These are phyloP conservation scores for Fonsecaea pugnacius DNA, from an alignment of 2,329 filamentous ascomycete species.

Conservation along the genomic window DNA sequence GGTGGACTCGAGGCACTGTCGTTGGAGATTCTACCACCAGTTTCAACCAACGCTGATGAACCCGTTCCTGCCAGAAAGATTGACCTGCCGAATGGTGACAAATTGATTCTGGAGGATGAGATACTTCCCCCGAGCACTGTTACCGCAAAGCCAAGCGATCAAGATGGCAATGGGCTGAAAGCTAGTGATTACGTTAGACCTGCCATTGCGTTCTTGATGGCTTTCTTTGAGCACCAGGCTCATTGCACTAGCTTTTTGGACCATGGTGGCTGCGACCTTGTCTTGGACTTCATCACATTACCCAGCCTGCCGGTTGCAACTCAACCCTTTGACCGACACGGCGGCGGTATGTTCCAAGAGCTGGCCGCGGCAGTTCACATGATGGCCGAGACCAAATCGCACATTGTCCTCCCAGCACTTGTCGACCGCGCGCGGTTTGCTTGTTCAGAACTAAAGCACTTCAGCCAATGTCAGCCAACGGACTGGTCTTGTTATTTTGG, in stretches of 20 bases:
- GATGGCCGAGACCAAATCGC: constrained; percentile 78
- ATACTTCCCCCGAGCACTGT: constrained; percentile 24
- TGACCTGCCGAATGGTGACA: constrained; percentile 45
- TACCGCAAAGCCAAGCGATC: constrained; percentile 42
- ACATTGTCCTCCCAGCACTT: constrained; percentile 80
- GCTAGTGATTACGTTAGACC: constrained; percentile 75
- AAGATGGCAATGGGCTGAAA: constrained; percentile 56
- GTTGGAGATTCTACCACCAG: constrained; percentile 30
- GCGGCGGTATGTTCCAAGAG: constrained; percentile 65
- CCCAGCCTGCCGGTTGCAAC: constrained; percentile 68
- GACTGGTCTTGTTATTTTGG: constrained; percentile 67
- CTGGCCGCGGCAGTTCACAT: constrained; percentile 75
- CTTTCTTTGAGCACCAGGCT: constrained; percentile 74
- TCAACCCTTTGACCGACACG: constrained; percentile 49
- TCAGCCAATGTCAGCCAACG: constrained; percentile 57
- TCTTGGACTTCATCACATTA: constrained; percentile 82
- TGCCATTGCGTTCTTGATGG: constrained; percentile 74
- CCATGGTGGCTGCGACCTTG: constrained; percentile 71
- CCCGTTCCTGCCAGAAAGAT: constrained; percentile 29
- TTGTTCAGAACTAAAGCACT: constrained; percentile 68
- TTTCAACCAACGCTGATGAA: constrained; percentile 13
- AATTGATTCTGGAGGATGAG: constrained; percentile 36
- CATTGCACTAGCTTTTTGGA: constrained; percentile 77
- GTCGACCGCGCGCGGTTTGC: constrained; percentile 73
- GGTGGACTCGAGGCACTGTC: constrained; percentile 49